Evolutionary conservation across 164 flowering plant genomes (phyloP), one percentile per base, ranked within the genome.

Genomic region (Euptelea pleiosperma): DNA sequence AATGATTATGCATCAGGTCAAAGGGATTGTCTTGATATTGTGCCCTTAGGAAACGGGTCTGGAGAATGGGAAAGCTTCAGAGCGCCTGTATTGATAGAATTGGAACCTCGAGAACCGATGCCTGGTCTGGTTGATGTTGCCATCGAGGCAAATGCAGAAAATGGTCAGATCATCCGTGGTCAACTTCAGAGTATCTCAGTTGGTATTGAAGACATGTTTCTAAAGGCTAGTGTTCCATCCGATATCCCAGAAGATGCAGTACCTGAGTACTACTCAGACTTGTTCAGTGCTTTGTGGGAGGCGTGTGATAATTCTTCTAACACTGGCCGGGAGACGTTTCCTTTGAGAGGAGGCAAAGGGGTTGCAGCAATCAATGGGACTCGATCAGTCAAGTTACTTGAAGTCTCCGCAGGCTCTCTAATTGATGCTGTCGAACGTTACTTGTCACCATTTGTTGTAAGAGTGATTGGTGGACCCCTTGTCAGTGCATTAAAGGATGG

Each of bases 161-260:
- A 81, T 73, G 95, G 95, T 42, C 88, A 82, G 70, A 72, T 83
- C 26, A 82, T 90, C 31, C 51, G 35, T 29, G 94, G 97, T 28
- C 79, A 74, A 66, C 94, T 93, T 45, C 79, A 75, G 14, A 79
- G 80, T 55, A 60, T 90, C 55, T 63, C 78, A 15, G 77, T 90
- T 6, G 99, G 99, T 39, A 88, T 93, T 40, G 99, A 90, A 71
- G 97, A 93, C 75, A 82, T 90, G 93, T 93, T 90, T 77, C 86
- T 83, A 37, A 83, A 72, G 63, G 78, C 82, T 62, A 60, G 64
- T 65, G 58, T 75, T 58, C 97, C 99, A 33, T 42, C 79, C 2
- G 83, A 81, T 46, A 48, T 86, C 15, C 37, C 63, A 7, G 75
- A 70, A 63, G 84, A 77, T 52, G 64, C 43, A 43, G 50, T 77